Evolutionary conservation across 768 basidiomycete genomes (phyloP).

Genomic region (Serpula lacrymans): DNA sequence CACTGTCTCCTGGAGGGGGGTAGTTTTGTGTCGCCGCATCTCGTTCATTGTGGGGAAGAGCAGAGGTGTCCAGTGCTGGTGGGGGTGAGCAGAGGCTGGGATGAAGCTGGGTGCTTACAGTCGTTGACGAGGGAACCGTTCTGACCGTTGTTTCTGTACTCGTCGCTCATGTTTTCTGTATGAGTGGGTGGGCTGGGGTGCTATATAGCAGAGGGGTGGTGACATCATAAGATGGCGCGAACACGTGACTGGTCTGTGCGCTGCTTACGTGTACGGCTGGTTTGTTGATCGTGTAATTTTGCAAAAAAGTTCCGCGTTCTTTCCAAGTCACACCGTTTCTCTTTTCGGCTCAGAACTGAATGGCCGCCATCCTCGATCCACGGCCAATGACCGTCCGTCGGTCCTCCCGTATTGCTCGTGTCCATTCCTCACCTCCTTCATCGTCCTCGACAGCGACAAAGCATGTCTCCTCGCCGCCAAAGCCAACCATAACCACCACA

Average conservation of each 20-base stretch:
- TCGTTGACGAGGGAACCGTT: not conserved
- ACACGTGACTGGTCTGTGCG: slow-evolving; percentile 29
- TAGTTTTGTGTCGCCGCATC: slow-evolving; percentile 3
- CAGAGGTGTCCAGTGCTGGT: no score
- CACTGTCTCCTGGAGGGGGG: slow-evolving; percentile 6
- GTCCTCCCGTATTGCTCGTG: no score
- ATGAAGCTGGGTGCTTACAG: not conserved
- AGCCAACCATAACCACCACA: no score
- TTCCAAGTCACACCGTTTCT: no score
- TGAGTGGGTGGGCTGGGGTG: not conserved
- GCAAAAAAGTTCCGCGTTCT: no score
- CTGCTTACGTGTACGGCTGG: slow-evolving; percentile 3
- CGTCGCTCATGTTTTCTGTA: slow-evolving; percentile 1
- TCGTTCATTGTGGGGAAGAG: no score
- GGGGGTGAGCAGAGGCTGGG: not conserved
- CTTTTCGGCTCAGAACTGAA: no score
- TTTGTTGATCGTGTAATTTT: not conserved
- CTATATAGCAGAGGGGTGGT: not conserved
- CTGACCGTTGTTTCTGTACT: slow-evolving; percentile 1
- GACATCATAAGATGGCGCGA: slow-evolving; percentile 1
- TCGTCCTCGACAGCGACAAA: no score
- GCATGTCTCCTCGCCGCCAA: no score
- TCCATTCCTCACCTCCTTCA: no score
- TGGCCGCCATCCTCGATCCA: no score
- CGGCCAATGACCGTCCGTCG: no score